Evolutionary conservation across 768 basidiomycete genomes (phyloP), one percentile per base, ranked within the genome.

Genomic region (Xerocomus brunneocitrinus): DNA sequence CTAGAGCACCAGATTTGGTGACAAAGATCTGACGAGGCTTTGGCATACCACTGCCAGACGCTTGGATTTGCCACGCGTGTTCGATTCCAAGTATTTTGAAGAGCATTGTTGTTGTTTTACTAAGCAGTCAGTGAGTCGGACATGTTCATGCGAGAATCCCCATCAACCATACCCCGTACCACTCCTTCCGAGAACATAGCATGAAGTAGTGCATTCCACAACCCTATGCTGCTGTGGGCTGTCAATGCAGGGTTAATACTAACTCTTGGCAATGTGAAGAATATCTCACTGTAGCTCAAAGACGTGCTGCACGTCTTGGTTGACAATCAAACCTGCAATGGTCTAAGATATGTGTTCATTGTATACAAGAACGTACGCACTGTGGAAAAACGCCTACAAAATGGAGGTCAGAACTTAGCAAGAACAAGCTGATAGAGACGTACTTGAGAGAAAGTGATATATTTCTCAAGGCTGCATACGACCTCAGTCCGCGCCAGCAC

Each of bases 51-150:
- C n/a, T 34, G 7, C 42, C 50, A 19, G 52, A 49, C 4, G 7
- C 8, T n/a, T 69, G 65, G 25, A 73, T 55, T 39, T 77, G 67
- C 68, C 77, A 84, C 3, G 79, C 74, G n/a, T 78, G 70, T 57
- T 89, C 82, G 7, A 87, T 79, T 2, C 79, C 77, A 2, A 88
- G 73, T 78, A 89, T 88, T 64, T 86, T 88, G 72, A 84, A 85
- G 1, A 89, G 70, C 77, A 89, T 87, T 0, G 85, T 84, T 0
- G 87, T 89, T 0, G 85, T 89, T 75, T 88, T 88, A 1, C 87
- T 87, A 39, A 16, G 22, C 5, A 1, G 3, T 19, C 12, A 24
- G 22, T 60, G 42, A 55, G 52, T 12, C 16, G 5, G 24, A 12
- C 2, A 14, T 19, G 12, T 38, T 47, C 19, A 24, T 3, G 0